Conservation (phyloP, 2,329 filamentous ascomycete genomes). For the Blastomyces emzantsi region DNA sequence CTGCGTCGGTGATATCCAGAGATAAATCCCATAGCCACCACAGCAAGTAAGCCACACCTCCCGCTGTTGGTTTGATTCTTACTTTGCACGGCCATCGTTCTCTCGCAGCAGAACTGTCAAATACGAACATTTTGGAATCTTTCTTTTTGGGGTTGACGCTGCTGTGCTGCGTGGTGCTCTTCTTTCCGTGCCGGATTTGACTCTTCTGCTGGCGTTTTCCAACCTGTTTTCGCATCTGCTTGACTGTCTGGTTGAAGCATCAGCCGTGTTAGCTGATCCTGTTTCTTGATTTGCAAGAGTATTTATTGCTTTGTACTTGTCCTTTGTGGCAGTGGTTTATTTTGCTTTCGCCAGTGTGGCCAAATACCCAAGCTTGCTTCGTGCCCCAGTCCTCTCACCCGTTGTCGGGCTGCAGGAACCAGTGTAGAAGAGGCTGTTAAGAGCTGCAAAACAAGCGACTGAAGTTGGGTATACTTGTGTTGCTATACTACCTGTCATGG, state of each 20-base stretch:
- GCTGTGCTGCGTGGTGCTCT: not conserved
- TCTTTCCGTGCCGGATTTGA: not conserved
- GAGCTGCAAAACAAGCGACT: not conserved
- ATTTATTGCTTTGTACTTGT: not conserved
- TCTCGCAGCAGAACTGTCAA: not conserved
- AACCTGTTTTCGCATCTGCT: not conserved
- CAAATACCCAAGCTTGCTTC: not conserved
- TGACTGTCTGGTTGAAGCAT: not conserved
- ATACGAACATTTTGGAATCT: not conserved
- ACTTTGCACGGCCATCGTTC: not conserved
- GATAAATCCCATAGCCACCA: not conserved
- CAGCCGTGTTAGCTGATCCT: not conserved
- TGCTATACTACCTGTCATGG: conserved; percentile 40
- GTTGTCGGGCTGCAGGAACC: not conserved
- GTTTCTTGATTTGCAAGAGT: not conserved
- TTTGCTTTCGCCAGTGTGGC: not conserved
- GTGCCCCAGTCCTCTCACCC: not conserved
- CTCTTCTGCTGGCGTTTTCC: not conserved
- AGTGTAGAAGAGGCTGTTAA: not conserved
- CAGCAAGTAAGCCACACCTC: not conserved
- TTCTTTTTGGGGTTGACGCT: not conserved
- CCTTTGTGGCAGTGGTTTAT: not conserved
- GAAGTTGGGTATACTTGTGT: not conserved
- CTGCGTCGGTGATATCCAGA: not conserved
- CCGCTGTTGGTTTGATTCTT: not conserved